phyloP scores from a whole-genome alignment of 306 rosid genomes.

The Pterocarpus macrocarpus region DNA sequence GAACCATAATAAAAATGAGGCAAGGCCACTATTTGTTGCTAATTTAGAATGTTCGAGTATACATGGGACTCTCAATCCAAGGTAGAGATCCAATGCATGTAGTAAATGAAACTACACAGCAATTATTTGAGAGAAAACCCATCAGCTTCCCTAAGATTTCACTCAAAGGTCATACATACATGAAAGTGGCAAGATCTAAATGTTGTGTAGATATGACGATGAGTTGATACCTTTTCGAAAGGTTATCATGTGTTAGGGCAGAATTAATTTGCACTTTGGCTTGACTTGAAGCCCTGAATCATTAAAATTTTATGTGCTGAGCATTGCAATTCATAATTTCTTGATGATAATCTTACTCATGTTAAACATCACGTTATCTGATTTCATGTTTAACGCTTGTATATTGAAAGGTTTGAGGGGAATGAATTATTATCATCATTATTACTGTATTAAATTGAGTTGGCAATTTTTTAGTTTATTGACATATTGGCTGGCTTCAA shows the following conservation, averaged over 20 bases:
- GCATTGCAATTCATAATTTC: neutral
- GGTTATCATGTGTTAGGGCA: slow-evolving; percentile 5
- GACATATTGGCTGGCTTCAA: neutral
- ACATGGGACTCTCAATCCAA: neutral
- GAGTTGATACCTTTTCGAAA: neutral
- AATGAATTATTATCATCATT: slow-evolving; percentile 4
- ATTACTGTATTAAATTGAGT: too few relatives aligned
- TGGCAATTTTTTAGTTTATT: too few relatives aligned
- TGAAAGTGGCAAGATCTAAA: slow-evolving; percentile 3
- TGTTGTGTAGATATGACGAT: slow-evolving; percentile 28
- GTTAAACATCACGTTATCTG: neutral
- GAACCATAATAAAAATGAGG: slow-evolving; percentile 13
- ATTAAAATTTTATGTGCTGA: neutral
- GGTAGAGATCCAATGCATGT: too few relatives aligned
- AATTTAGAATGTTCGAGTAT: neutral
- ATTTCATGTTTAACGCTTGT: neutral
- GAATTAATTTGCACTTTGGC: slow-evolving; percentile 18
- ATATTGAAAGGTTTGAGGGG: neutral
- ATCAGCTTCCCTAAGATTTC: slow-evolving; percentile 9
- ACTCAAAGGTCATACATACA: neutral
- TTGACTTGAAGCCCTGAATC: slow-evolving; percentile 3
- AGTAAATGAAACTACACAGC: neutral
- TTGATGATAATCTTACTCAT: neutral
- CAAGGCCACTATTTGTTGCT: slow-evolving; percentile 11
- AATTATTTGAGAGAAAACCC: slow-evolving; percentile 1